phyloP scores from a whole-genome alignment of 148 eudicot species.

The Amaranthus palmeri region DNA sequence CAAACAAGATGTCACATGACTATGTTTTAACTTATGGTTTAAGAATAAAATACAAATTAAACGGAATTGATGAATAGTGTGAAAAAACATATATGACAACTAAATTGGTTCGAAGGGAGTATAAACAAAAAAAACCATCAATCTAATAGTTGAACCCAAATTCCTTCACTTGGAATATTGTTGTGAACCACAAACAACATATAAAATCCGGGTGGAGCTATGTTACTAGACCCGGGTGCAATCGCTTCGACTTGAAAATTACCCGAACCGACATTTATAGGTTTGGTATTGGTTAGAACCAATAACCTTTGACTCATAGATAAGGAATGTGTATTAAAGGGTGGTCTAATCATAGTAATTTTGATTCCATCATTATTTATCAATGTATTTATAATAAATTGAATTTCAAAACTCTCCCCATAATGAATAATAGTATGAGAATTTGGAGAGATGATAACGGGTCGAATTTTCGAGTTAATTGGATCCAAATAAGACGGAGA shows the following conservation, averaged over 20 bases:
- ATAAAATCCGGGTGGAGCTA: conserved; percentile 59
- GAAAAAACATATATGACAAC: no score
- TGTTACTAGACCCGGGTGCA: conserved; percentile 29
- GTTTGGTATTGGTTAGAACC: conserved; percentile 12
- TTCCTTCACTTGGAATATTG: conserved; percentile 57
- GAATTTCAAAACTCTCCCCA: conserved; percentile 20
- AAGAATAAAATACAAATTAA: no score
- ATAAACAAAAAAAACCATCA: no score
- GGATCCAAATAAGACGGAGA: conserved; percentile 54
- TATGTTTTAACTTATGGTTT: no score
- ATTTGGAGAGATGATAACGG: conserved; percentile 31
- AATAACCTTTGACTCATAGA: conserved; percentile 43
- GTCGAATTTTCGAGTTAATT: conserved; percentile 21
- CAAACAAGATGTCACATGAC: no score
- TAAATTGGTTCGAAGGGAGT: no score
- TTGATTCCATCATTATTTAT: conserved; percentile 23
- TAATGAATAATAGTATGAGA: conserved; percentile 28
- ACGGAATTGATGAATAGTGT: no score
- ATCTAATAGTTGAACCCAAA: conserved; percentile 49
- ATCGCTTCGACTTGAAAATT: conserved; percentile 24
- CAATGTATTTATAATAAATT: conserved; percentile 23
- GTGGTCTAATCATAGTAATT: conserved; percentile 58
- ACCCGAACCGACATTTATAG: background rate
- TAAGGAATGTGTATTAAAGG: conserved; percentile 71
- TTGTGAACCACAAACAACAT: conserved; percentile 56